phyloP scores from a whole-genome alignment of 257 asterid species.

The Vinca minor region DNA sequence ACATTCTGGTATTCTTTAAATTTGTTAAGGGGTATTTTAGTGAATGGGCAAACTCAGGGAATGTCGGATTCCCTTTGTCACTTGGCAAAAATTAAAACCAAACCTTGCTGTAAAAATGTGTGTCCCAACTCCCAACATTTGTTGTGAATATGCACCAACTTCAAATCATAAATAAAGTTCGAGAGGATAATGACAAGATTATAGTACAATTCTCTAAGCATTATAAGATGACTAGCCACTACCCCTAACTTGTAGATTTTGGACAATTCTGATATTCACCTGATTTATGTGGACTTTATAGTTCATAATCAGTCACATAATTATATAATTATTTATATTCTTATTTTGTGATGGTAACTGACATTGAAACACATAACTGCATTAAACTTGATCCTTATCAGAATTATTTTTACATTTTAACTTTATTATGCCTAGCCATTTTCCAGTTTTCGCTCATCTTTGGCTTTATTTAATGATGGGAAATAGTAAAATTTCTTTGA shows the following conservation, averaged over 20 bases:
- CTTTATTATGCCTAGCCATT: conserved; percentile 28
- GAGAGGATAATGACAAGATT: conserved; percentile 47
- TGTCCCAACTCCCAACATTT: conserved; percentile 17
- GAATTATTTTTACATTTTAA: conserved; percentile 35
- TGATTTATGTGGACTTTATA: too few species aligned
- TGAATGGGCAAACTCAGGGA: conserved; percentile 83
- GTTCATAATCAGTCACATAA: too few species aligned
- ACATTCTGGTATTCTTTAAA: conserved; percentile 28
- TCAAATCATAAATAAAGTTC: conserved; percentile 26
- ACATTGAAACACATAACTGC: too few species aligned
- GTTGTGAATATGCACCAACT: conserved; percentile 7
- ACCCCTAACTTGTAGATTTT: too few species aligned
- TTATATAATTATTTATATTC: too few species aligned
- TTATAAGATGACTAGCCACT: conserved; percentile 26
- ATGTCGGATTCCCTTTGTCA: conserved; percentile 70
- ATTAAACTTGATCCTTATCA: too few species aligned
- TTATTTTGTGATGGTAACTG: too few species aligned
- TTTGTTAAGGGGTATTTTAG: conserved; percentile 35
- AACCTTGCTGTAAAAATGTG: conserved; percentile 11
- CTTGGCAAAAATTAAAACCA: too few species aligned
- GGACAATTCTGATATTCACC: too few species aligned
- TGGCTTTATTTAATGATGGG: conserved; percentile 15
- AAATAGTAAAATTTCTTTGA: too few species aligned
- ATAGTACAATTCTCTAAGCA: conserved; percentile 34
- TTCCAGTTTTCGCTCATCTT: conserved; percentile 4